Conservation (phyloP, 2,329 filamentous ascomycete genomes). For the Calonectria naviculata region DNA sequence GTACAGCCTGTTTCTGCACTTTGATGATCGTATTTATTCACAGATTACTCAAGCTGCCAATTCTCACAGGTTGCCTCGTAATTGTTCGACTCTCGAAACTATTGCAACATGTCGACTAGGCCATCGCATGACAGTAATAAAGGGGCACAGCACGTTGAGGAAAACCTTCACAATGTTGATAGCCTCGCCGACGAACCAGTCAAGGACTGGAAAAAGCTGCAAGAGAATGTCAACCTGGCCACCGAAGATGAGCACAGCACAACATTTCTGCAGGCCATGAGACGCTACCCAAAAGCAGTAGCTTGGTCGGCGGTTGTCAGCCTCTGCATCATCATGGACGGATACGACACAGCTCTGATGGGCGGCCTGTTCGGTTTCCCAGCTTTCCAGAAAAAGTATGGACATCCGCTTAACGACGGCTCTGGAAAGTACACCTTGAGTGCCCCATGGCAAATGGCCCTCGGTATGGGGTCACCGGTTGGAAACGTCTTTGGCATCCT, state of each 20-base stretch:
- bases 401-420: constrained; percentile 18
- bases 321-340: constrained; percentile 51
- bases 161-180: not conserved
- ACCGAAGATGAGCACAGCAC: not conserved
- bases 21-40: too few species aligned
- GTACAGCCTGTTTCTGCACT: too few species aligned
- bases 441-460: constrained; percentile 59
- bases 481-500: constrained; percentile 48
- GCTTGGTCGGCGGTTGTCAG: constrained; percentile 23
- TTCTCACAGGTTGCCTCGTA: too few species aligned
- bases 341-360: constrained; percentile 44
- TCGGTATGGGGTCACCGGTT: constrained; percentile 53
- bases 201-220: not conserved
- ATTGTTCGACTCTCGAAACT: too few species aligned
- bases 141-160: not conserved
- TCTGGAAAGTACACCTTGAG: constrained; percentile 45
- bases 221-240: not conserved
- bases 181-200: not conserved
- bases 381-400: constrained; percentile 43
- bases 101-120: not conserved
- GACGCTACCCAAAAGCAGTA: constrained; percentile 2
- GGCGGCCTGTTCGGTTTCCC: constrained; percentile 47
- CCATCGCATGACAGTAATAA: not conserved
- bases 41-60: too few species aligned
- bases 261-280: not conserved